These are phyloP conservation scores for Tetrastigma voinierianum DNA, from an alignment of 164 flowering plant species.

Conservation along the genomic window DNA sequence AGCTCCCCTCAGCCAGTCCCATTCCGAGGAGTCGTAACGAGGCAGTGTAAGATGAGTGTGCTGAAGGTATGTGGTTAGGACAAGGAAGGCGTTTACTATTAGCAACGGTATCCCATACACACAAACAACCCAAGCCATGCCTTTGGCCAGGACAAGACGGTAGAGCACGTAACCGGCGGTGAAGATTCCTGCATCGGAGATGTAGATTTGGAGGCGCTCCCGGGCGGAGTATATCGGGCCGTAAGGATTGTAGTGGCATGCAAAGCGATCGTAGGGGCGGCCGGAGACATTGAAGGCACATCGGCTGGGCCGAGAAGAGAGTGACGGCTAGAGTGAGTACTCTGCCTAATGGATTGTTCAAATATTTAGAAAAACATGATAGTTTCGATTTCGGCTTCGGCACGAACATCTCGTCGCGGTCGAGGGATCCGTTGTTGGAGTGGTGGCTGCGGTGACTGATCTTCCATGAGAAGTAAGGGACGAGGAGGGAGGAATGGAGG, in stretches of 20 bases:
- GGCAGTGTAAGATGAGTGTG: slow-evolving; percentile 47
- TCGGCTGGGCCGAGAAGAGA: slow-evolving; percentile 37
- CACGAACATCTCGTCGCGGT: slow-evolving; percentile 46
- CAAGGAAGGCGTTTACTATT: slow-evolving; percentile 38
- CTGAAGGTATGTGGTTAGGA: slow-evolving; percentile 37
- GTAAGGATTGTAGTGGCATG: slow-evolving; percentile 37
- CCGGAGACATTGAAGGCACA: slow-evolving; percentile 43
- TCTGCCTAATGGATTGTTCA: slow-evolving; percentile 41
- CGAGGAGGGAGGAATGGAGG: slow-evolving; percentile 40
- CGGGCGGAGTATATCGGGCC: slow-evolving; percentile 36
- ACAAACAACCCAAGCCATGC: slow-evolving; percentile 28
- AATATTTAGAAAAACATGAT: slow-evolving; percentile 31
- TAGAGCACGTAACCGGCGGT: slow-evolving; percentile 18
- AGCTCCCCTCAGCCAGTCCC: slow-evolving; percentile 57
- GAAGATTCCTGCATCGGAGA: slow-evolving; percentile 32
- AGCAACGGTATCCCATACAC: slow-evolving; percentile 34
- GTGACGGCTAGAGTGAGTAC: slow-evolving; percentile 19
- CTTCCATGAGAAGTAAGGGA: slow-evolving; percentile 56
- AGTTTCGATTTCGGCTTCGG: slow-evolving; percentile 29
- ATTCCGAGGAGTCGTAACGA: slow-evolving; percentile 36
- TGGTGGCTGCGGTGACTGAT: slow-evolving; percentile 54
- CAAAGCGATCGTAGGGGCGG: slow-evolving; percentile 32
- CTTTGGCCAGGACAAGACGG: slow-evolving; percentile 17
- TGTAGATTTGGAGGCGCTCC: slow-evolving; percentile 33
- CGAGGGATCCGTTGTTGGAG: slow-evolving; percentile 44